Conservation (phyloP, 176 grass and related monocot species). For the Juncus inflexus region DNA sequence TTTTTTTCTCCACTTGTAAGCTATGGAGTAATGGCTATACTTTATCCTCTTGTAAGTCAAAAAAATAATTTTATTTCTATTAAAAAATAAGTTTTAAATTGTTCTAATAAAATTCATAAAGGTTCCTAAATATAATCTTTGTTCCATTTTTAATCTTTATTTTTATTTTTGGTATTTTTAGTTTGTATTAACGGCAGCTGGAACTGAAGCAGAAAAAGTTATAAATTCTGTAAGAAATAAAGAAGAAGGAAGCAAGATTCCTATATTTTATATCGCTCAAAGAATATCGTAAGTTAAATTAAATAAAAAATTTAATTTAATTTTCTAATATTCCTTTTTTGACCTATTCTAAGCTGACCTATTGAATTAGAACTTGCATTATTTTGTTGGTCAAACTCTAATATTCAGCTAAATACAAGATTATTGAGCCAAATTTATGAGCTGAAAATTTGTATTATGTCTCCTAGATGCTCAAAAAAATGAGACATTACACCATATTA, state of each 20-base stretch:
- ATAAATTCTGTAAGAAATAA: conserved; percentile 53
- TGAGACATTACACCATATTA: conserved; percentile 5
- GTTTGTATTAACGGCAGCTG: conserved; percentile 94
- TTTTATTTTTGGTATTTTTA: conserved; percentile 30
- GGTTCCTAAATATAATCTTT: background rate
- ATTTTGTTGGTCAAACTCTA: background rate
- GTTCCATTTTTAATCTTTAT: background rate
- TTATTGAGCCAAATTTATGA: background rate
- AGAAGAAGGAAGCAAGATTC: conserved; percentile 69
- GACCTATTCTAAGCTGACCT: background rate
- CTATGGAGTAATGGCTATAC: conserved; percentile 85
- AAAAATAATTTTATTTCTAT: background rate
- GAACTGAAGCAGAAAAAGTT: conserved; percentile 57
- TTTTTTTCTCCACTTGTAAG: conserved; percentile 82
- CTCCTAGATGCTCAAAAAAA: background rate
- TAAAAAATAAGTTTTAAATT: too few species aligned
- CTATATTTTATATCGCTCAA: conserved; percentile 66
- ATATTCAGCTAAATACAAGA: too few species aligned
- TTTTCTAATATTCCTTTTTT: conserved; percentile 1
- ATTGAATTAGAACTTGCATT: background rate
- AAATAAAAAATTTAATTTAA: background rate
- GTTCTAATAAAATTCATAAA: background rate
- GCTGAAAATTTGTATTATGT: background rate
- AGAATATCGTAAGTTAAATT: conserved; percentile 59
- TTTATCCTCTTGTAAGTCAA: conserved; percentile 86